Evolutionary conservation across 148 eudicot genomes (phyloP), one percentile per base, ranked within the genome.

Genomic region (Suaeda aralocaspica): DNA sequence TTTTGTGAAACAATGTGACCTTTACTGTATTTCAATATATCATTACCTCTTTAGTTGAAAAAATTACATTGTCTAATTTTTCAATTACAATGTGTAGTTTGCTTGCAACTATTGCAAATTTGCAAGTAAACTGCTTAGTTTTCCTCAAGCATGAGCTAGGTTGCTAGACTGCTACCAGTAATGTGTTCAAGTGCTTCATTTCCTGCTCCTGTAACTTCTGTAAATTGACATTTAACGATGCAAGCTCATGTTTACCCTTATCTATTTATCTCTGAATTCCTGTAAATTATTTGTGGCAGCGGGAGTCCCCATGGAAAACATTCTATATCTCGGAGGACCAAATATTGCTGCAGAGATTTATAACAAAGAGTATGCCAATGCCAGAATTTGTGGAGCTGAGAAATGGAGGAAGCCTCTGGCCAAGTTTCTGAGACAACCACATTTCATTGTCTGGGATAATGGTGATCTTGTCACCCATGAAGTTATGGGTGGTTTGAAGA

Each of bases 321-420:
- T 86, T 82, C 84, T 92, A n/a, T 92, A 92, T 76, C 89, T 92
- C 45, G 97, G 97, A 46, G 97, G 97, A 74, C 97, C 97, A n/a
- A 92, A 92, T 73, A 92, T 92, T 74, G 97, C 97, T 41, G 83
- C 97, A 21, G 97, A 92, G 65, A 89, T 92, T 59, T 92, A 92
- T 82, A 82, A 89, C 83, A 89, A 81, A 74, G 97, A 92, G 79
- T 92, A 92, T 82, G 97, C 97, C 28, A 92, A 92, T 79, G 97
- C 97, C 68, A 82, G 97, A 39, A 87, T 92, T 39, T 92, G 97
- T 74, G 97, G 97, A 62, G 77, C 92, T 30, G 92, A 84, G 67
- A 92, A 87, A 64, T 92, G 97, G 97, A 86, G 96, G 71, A 89
- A 89, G 77, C 84, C 91, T 66, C 77, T 92, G 13, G 96, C 96